Evolutionary conservation across 441 rosid genomes (phyloP).

Genomic region (Croton laevigatus): DNA sequence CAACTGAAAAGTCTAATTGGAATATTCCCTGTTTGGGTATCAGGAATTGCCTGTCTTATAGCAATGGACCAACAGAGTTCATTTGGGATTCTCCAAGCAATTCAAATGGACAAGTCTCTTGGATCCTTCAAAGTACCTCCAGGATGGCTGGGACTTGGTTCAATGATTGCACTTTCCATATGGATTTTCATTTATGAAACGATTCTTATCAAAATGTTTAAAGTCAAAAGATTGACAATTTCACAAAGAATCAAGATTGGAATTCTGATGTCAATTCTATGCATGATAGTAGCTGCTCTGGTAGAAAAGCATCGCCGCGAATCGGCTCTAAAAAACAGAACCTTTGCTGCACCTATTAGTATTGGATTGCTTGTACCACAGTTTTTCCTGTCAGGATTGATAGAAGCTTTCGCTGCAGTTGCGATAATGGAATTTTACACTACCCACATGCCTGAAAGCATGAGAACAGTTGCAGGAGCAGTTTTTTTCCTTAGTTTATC

Average conservation of each 20-base stretch:
- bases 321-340: conserved; percentile 29
- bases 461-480: conserved; percentile 65
- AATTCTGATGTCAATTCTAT: conserved; percentile 40
- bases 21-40: conserved; percentile 52
- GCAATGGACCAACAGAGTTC: conserved; percentile 55
- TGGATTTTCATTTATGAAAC: conserved; percentile 63
- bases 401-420: conserved; percentile 54
- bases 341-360: conserved; percentile 43
- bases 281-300: conserved; percentile 48
- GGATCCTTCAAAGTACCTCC: conserved; percentile 47
- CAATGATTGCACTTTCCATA: conserved; percentile 53
- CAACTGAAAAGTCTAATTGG: conserved; percentile 41
- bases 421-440: conserved; percentile 62
- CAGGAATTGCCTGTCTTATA: conserved; percentile 48
- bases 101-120: conserved; percentile 35
- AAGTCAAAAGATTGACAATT: conserved; percentile 37
- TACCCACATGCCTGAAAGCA: conserved; percentile 51
- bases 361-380: conserved; percentile 50
- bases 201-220: conserved; percentile 22
- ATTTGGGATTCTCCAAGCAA: conserved; percentile 49
- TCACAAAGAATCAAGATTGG: conserved; percentile 49
- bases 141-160: conserved; percentile 51
- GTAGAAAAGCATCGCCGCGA: conserved; percentile 44
- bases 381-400: conserved; percentile 50
- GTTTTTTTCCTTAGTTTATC: conserved; percentile 53